Evolutionary conservation across 768 basidiomycete genomes (phyloP), one percentile per base, ranked within the genome.

Genomic region (Serpula lacrymans): DNA sequence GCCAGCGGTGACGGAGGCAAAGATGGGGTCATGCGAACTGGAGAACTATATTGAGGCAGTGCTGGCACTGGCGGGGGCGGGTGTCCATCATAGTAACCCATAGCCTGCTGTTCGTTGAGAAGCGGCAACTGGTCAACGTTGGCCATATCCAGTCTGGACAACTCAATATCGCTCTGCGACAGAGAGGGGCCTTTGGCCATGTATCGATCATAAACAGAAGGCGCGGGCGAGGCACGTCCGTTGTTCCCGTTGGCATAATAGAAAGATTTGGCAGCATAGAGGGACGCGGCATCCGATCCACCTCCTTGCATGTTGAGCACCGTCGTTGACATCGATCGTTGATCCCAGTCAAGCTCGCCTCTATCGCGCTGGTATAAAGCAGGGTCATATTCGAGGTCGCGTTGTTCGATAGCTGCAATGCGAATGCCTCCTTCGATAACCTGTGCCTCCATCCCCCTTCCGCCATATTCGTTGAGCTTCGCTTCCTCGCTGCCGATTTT

Each of bases 331-430:
- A 91, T 70, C 0, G 88, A 91, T 6, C 82, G 79, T 32, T 74
- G 72, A 50, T 96, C 93, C 90, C 88, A 95, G 52, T 94, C 90
- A 34, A 82, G 57, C 59, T 95, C 89, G 39, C 88, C 89, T 45
- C 85, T 73, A 55, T 92, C 89, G 12, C 87, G 80, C 49, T 72
- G 75, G 52, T 91, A 92, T 14, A 87, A 62, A 6, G 61, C 68
- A n/a, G 84, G 87, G 52, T 91, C 89, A 56, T 88, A 90, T 58
- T 84, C 88, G 34, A 92, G 70, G 46, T 92, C 85, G 48, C 65
- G 69, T 75, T 91, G 82, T 42, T 84, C 77, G 53, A 92, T 73
- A 48, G 78, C 85, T 32, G 89, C 89, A 63, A 92, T 89, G 59
- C 72, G 86, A 57, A 92, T 76, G 46, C 88, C 88, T 29, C 83